Evolutionary conservation across 2,329 filamentous ascomycete genomes (phyloP), one percentile per base, ranked within the genome.

Genomic region (Arachnomyces sp.): DNA sequence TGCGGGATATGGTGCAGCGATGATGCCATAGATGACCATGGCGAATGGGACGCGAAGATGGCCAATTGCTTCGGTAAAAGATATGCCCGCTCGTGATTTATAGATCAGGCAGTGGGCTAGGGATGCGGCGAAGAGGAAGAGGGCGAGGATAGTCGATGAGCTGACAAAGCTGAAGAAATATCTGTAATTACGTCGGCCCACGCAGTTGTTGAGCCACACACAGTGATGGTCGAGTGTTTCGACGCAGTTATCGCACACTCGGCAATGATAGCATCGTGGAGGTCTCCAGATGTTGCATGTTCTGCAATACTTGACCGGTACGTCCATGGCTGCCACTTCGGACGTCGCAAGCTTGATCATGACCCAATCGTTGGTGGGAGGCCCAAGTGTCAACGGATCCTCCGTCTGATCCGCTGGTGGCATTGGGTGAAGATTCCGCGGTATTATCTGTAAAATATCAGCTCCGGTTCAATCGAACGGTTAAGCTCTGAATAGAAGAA

Each of bases 141-240:
- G 57, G 0, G 81, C 76, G 13, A 95, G 72, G 28, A 95, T 50
- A 0, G 86, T 87, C n/a, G 78, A 79, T 11, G 82, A 79, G 39
- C 78, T 79, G 49, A 98, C 81, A 63, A 95, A 98, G 8, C 84
- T 77, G 60, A 96, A 95, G 65, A 98, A 98, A 63, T 90, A 96
- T 48, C 92, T 86, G 66, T 98, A 98, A 66, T 98, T 98, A 54
- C 92, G 85, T 49, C 90, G 82, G 32, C 92, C 92, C 36, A 98
- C 83, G 54, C 92, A 98, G 61, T 98, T 98, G 67, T 98, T 98
- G 48, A 98, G 77, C 92, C 92, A 98, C 12, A 96, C 89, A 56
- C 92, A 98, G 64, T 98, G 92, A 57, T 98, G 92, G 57, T 98
- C 92, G 51, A 95, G 87, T 0, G 88, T 94, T 63, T 98, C 92